These are phyloP conservation scores for Paxillus involutus DNA, from an alignment of 768 basidiomycete genomes.

Conservation along the genomic window DNA sequence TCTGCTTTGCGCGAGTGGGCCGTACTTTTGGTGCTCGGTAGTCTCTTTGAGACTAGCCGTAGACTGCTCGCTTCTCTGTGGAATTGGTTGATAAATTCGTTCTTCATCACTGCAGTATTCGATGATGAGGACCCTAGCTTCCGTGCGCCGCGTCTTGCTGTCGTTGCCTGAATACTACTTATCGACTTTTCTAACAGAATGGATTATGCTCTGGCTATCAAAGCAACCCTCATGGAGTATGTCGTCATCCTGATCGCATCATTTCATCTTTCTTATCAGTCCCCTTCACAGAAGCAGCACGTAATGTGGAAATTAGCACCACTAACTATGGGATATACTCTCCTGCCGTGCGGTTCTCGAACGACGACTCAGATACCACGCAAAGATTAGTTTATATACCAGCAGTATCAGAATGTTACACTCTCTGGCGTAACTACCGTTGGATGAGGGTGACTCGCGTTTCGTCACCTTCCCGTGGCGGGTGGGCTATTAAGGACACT, in stretches of 20 bases:
- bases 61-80: constrained; percentile 46
- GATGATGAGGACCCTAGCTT: constrained; percentile 58
- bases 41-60: constrained; percentile 57
- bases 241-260: constrained; percentile 15
- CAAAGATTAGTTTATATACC: constrained; percentile 37
- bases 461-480: constrained; percentile 15
- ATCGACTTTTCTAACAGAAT: constrained; percentile 39
- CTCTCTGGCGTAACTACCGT: constrained; percentile 32
- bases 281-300: constrained; percentile 33
- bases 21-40: constrained; percentile 62
- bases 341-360: constrained; percentile 25
- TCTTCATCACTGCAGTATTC: constrained; percentile 65
- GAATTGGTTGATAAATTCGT: constrained; percentile 43
- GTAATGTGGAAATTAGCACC: constrained; percentile 54
- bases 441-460: constrained; percentile 30
- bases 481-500: constrained; percentile 19
- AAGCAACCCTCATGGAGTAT: constrained; percentile 59
- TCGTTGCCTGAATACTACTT: not conserved
- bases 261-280: not conserved
- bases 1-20: constrained; percentile 62
- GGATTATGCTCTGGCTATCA: constrained; percentile 73
- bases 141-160: constrained; percentile 37
- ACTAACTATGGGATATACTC: constrained; percentile 35
- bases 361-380: constrained; percentile 22
- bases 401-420: constrained; percentile 31